These are phyloP conservation scores for Sonneratia alba DNA, from an alignment of 345 rosid species.

Conservation along the genomic window DNA sequence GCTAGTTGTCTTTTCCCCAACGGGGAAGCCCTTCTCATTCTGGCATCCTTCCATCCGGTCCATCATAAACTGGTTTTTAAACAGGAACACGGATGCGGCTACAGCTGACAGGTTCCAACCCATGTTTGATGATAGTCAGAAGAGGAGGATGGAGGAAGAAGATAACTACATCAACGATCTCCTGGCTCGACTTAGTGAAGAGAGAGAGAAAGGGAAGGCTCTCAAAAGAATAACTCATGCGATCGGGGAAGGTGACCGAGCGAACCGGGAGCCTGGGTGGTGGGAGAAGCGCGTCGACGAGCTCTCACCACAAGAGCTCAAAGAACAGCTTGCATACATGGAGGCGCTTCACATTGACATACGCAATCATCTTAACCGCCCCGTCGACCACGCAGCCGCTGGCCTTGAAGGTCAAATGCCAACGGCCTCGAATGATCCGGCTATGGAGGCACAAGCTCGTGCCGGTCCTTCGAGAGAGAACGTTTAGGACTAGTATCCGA, in stretches of 20 bases:
- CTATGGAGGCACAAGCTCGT: too few species aligned
- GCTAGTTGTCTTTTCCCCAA: constrained; percentile 3
- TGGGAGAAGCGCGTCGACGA: not conserved
- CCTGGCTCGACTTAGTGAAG: not conserved
- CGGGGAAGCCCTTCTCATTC: constrained; percentile 14
- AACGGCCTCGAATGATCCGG: too few species aligned
- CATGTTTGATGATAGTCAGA: not conserved
- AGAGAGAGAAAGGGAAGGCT: not conserved
- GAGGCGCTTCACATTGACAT: not conserved
- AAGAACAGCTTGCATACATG: not conserved
- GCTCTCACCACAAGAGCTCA: not conserved
- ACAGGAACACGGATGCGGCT: not conserved
- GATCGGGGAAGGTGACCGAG: not conserved
- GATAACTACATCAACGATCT: not conserved
- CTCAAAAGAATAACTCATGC: not conserved
- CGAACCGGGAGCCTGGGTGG: not conserved
- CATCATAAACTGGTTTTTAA: not conserved
- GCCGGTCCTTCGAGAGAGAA: too few species aligned
- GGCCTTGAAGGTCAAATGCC: too few species aligned
- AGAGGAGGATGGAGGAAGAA: not conserved
- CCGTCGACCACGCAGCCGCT: too few species aligned
- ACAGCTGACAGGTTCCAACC: not conserved
- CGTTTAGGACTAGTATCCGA: too few species aligned
- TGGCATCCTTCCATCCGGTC: not conserved
- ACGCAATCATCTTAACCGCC: too few species aligned